A percentile compares a stretch with the other conserved stretches of the same genome.
phyloP scores from a whole-genome alignment of 192 early-diverging fungal genomes.

The Linnemannia elongata region DNA sequence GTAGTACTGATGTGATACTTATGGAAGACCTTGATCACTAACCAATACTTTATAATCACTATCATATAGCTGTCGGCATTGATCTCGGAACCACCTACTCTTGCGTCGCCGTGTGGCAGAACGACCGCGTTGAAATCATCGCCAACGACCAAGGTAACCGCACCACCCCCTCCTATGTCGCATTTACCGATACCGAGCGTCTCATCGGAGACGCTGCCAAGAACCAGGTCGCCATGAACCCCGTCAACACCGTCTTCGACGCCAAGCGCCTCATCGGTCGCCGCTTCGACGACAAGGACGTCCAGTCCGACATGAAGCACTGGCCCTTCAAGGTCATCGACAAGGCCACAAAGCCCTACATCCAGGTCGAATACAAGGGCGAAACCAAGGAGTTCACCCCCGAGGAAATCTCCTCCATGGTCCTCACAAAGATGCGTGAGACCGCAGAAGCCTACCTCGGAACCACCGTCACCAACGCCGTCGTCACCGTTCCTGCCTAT shows the following conservation, averaged over 20 bases:
- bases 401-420: constrained; percentile 98
- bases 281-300: constrained; percentile 90
- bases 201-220: constrained; percentile 99
- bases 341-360: constrained; percentile 90
- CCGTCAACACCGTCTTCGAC: constrained; percentile 97
- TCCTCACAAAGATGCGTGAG: constrained; percentile 97
- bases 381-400: constrained; percentile 97
- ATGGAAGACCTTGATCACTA: not conserved
- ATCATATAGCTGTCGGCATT: constrained; percentile 64
- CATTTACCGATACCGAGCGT: constrained; percentile 97
- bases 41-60: not conserved
- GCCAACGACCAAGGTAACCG: constrained; percentile 99
- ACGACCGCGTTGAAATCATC: constrained; percentile 93
- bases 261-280: constrained; percentile 99
- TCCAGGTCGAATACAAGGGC: constrained; percentile 96
- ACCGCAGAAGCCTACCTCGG: constrained; percentile 93
- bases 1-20: not conserved
- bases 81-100: constrained; percentile 75
- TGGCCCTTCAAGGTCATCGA: constrained; percentile 95
- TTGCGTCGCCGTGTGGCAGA: constrained; percentile 84
- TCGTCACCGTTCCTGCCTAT: constrained; percentile 96
- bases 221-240: constrained; percentile 99
- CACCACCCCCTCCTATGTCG: constrained; percentile 98
- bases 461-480: constrained; percentile 82
- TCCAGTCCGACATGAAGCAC: constrained; percentile 99